phyloP scores from a whole-genome alignment of 2,329 filamentous ascomycete genomes.

The Aspergillus latus region DNA sequence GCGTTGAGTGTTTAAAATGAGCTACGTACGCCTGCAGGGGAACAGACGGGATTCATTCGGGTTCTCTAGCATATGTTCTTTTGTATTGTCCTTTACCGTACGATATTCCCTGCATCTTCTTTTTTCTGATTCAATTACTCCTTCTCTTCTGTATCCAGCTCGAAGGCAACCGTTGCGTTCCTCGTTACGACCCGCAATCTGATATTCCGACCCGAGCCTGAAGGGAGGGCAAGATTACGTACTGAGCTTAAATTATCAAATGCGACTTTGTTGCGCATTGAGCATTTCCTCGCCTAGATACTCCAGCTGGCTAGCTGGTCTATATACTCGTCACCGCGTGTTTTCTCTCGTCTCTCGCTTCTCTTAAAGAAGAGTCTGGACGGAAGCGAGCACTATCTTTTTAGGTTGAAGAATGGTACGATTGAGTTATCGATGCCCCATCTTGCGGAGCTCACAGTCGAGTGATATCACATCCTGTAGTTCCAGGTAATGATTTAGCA shows the following conservation, averaged over 20 bases:
- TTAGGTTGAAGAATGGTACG: not conserved
- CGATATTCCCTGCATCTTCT: constrained; percentile 18
- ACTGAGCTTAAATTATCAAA: not conserved
- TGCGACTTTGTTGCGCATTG: not conserved
- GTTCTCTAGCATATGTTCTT: constrained; percentile 23
- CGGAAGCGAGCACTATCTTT: not conserved
- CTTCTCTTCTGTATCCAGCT: constrained; percentile 16
- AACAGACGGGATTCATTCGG: constrained; percentile 18
- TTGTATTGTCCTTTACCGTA: constrained; percentile 21
- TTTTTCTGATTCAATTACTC: not conserved
- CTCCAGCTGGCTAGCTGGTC: not conserved
- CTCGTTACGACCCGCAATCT: constrained; percentile 3
- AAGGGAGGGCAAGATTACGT: not conserved
- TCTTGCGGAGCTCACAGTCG: too few relatives aligned
- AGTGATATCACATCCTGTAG: too few relatives aligned
- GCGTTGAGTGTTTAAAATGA: constrained; percentile 25
- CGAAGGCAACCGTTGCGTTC: constrained; percentile 16
- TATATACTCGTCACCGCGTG: not conserved
- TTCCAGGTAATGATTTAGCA: too few relatives aligned
- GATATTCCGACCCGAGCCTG: not conserved
- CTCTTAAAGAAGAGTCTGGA: not conserved
- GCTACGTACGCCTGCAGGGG: constrained; percentile 25
- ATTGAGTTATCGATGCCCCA: not conserved
- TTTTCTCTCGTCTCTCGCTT: not conserved
- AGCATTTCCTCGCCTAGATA: not conserved